Evolutionary conservation across 164 flowering plant genomes (phyloP).

Genomic region (Akebia trifoliata): DNA sequence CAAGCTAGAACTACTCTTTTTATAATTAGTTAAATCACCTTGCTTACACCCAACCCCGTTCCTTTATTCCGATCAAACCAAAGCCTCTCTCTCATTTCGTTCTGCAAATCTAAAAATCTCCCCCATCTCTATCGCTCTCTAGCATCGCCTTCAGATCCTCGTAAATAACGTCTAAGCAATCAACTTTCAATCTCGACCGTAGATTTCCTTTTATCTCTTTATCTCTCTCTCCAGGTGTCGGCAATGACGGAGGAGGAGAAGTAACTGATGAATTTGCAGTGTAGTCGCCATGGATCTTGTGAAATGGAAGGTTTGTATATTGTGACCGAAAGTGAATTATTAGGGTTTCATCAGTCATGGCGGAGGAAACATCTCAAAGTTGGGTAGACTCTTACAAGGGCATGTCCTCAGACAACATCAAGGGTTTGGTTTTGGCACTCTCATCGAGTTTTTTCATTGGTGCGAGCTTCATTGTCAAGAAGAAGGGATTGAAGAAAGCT

Average conservation of each 20-base stretch:
- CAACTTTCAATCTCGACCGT: too few relatives aligned
- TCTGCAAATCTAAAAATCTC: too few relatives aligned
- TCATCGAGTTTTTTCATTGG: constrained; percentile 75
- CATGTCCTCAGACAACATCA: constrained; percentile 73
- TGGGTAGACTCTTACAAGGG: constrained; percentile 50
- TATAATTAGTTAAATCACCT: too few relatives aligned
- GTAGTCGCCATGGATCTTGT: constrained; percentile 10
- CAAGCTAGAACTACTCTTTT: too few relatives aligned
- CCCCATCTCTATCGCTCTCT: too few relatives aligned
- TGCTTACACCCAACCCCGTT: too few relatives aligned
- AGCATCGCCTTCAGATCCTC: too few relatives aligned
- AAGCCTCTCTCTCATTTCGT: too few relatives aligned
- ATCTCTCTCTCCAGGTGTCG: too few relatives aligned
- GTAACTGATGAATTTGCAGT: neutral
- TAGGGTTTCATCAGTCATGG: constrained; percentile 19
- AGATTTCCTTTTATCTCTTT: too few relatives aligned
- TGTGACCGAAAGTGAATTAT: constrained; percentile 6
- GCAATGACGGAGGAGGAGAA: neutral
- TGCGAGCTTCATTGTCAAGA: constrained; percentile 78
- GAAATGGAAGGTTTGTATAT: constrained; percentile 9
- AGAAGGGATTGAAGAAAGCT: constrained; percentile 77
- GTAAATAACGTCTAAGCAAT: too few relatives aligned
- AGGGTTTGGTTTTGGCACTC: constrained; percentile 62
- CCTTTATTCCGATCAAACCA: too few relatives aligned
- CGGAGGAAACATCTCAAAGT: constrained; percentile 19